Percentiles rank a stretch among this genome's conserved stretches.
phyloP scores from a whole-genome alignment of 2,329 filamentous ascomycete species.

The Proliferodiscus dingleyae region DNA sequence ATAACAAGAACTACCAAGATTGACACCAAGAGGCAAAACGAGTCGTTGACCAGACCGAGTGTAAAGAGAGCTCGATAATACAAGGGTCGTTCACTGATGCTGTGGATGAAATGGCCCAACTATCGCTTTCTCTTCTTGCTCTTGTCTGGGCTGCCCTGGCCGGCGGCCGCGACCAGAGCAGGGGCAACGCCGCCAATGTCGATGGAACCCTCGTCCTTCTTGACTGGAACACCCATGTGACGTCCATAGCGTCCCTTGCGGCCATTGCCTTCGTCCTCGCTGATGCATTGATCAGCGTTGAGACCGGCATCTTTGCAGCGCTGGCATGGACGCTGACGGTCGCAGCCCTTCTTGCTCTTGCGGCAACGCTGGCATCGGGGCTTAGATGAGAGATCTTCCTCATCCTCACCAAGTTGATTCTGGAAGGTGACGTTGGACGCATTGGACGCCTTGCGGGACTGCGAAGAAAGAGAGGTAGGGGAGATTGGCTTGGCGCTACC shows the following conservation, averaged over 20 bases:
- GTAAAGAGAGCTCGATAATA: no score
- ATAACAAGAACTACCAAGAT: no score
- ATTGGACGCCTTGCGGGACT: constrained; percentile 70
- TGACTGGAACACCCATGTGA: constrained; percentile 64
- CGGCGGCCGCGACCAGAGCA: constrained; percentile 28
- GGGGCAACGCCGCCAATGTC: constrained; percentile 29
- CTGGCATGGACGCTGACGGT: constrained; percentile 90
- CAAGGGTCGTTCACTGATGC: no score
- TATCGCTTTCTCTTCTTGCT: constrained; percentile 67
- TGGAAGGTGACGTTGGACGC: constrained; percentile 62
- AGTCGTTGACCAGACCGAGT: no score
- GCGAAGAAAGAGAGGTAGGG: constrained; percentile 61
- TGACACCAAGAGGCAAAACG: no score
- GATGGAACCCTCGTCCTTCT: constrained; percentile 47
- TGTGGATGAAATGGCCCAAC: neutral
- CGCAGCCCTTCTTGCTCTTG: constrained; percentile 99
- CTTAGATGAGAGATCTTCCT: constrained; percentile 90
- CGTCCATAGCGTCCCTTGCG: constrained; percentile 87
- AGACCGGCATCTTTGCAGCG: constrained; percentile 95
- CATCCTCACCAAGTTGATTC: constrained; percentile 59
- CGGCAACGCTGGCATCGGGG: constrained; percentile 96
- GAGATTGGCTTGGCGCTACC: constrained; percentile 49
- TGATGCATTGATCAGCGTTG: constrained; percentile 87
- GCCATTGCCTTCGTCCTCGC: constrained; percentile 95
- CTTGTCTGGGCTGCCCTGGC: constrained; percentile 45